Conservation (phyloP, 176 grass and related monocot genomes). For the Triticum urartu region DNA sequence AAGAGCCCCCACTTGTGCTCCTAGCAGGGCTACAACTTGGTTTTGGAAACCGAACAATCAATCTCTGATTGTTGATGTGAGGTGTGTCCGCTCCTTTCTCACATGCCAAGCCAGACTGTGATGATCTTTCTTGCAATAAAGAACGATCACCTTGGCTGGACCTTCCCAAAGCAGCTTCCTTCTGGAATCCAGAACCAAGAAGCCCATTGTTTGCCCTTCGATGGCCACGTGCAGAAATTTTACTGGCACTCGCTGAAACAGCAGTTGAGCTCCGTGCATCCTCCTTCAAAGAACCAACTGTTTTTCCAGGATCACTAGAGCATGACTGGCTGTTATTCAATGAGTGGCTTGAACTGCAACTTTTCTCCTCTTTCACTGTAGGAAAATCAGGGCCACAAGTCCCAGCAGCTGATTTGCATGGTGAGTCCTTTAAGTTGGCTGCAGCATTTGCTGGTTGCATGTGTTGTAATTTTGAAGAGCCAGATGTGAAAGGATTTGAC, state of each 20-base stretch:
- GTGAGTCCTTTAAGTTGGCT: slow-evolving; percentile 40
- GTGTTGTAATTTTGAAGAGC: slow-evolving; percentile 40
- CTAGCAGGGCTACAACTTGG: slow-evolving; percentile 63
- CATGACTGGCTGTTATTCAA: slow-evolving; percentile 88
- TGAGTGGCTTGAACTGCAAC: slow-evolving; percentile 88
- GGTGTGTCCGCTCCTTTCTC: slow-evolving; percentile 55
- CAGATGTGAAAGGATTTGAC: slow-evolving; percentile 17
- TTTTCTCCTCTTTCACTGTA: slow-evolving; percentile 78
- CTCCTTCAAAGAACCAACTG: slow-evolving; percentile 62
- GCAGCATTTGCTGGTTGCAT: slow-evolving; percentile 15
- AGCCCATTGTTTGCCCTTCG: slow-evolving; percentile 53
- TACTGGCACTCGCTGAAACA: slow-evolving; percentile 59
- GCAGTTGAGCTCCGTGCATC: slow-evolving; percentile 79
- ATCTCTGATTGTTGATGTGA: slow-evolving; percentile 52
- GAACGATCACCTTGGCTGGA: slow-evolving; percentile 49
- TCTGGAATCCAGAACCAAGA: slow-evolving; percentile 50
- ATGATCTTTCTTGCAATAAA: slow-evolving; percentile 47
- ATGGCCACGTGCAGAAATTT: slow-evolving; percentile 55
- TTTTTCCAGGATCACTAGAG: slow-evolving; percentile 72
- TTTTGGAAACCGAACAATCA: slow-evolving; percentile 77
- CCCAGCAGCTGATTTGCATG: slow-evolving; percentile 40
- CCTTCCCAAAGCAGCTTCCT: slow-evolving; percentile 49
- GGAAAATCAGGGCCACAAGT: slow-evolving; percentile 35
- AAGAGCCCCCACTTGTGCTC: slow-evolving; percentile 52
- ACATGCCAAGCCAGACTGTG: slow-evolving; percentile 53